Evolutionary conservation across 805 yeast genomes (phyloP).

Genomic region (Saturnispora serradocipensis): DNA sequence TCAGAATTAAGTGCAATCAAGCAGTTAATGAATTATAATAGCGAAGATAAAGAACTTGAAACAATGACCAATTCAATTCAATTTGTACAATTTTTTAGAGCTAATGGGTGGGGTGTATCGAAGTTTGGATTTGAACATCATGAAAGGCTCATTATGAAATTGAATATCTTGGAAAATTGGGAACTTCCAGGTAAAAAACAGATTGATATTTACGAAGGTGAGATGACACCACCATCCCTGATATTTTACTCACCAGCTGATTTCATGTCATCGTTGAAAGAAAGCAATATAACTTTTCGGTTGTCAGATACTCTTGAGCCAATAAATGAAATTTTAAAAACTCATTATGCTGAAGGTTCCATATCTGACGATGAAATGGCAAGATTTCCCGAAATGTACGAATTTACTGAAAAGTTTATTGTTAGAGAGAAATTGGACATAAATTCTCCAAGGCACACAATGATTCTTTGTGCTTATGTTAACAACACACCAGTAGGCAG

Average conservation of each 20-base stretch:
- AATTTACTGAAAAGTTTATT: slow-evolving; percentile 7
- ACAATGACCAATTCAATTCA: slow-evolving; percentile 6
- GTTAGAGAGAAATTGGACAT: slow-evolving; percentile 32
- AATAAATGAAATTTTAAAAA: slow-evolving; percentile 26
- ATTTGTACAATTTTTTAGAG: slow-evolving; percentile 27
- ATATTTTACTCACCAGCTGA: neutral
- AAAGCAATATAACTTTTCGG: slow-evolving; percentile 49
- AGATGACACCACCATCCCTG: neutral
- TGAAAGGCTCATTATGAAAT: slow-evolving; percentile 29
- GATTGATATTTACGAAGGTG: neutral
- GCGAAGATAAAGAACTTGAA: slow-evolving; percentile 11
- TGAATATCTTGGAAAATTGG: slow-evolving; percentile 37
- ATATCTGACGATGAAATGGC: slow-evolving; percentile 19
- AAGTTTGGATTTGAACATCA: slow-evolving; percentile 8
- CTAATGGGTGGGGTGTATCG: slow-evolving; percentile 35
- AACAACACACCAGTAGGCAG: slow-evolving; percentile 30
- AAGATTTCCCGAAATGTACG: slow-evolving; percentile 25
- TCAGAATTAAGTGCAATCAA: slow-evolving; percentile 3
- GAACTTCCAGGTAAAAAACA: slow-evolving; percentile 32
- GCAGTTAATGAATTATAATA: slow-evolving; percentile 6
- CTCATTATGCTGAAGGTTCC: slow-evolving; percentile 24
- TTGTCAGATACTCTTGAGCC: slow-evolving; percentile 36
- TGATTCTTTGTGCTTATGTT: slow-evolving; percentile 26
- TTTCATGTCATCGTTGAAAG: slow-evolving; percentile 28
- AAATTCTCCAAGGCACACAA: slow-evolving; percentile 28